Percentiles rank a stretch among this genome's conserved stretches.
These are phyloP conservation scores for Diutina scorzettiae DNA, from an alignment of 1,139 yeast genomes.

Conservation along the genomic window DNA sequence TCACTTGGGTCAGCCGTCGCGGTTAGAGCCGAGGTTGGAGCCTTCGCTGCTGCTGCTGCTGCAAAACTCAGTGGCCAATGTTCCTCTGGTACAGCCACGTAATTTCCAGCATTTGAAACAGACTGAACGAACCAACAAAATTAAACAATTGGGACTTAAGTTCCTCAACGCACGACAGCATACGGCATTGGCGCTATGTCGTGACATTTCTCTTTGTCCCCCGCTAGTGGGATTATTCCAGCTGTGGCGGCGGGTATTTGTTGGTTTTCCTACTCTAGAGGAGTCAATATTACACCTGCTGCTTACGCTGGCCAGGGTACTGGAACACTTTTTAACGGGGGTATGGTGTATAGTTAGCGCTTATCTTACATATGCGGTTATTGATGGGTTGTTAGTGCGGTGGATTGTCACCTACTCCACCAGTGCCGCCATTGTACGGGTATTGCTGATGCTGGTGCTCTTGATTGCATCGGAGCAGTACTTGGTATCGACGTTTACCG, in stretches of 20 bases:
- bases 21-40: not conserved
- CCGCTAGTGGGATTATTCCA: constrained; percentile 45
- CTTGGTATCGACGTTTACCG: constrained; percentile 45
- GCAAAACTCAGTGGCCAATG: constrained; percentile 2
- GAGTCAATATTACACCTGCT: not conserved
- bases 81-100: not conserved
- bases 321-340: constrained; percentile 62
- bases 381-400: constrained; percentile 83
- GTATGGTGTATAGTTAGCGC: constrained; percentile 82
- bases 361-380: constrained; percentile 68
- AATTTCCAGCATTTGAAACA: not conserved
- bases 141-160: constrained; percentile 48
- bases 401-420: constrained; percentile 90
- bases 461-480: constrained; percentile 62
- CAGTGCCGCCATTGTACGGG: constrained; percentile 77
- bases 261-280: constrained; percentile 12
- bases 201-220: constrained; percentile 63
- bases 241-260: constrained; percentile 35
- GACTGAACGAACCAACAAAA: not conserved
- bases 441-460: constrained; percentile 69
- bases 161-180: constrained; percentile 69
- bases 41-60: constrained; percentile 5
- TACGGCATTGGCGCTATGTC: constrained; percentile 55
- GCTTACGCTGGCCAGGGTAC: constrained; percentile 45
- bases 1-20: not conserved